Percentiles rank a stretch among this genome's conserved stretches.
Conservation (phyloP, 2,329 filamentous ascomycete species). For the Cercospora zeina region DNA sequence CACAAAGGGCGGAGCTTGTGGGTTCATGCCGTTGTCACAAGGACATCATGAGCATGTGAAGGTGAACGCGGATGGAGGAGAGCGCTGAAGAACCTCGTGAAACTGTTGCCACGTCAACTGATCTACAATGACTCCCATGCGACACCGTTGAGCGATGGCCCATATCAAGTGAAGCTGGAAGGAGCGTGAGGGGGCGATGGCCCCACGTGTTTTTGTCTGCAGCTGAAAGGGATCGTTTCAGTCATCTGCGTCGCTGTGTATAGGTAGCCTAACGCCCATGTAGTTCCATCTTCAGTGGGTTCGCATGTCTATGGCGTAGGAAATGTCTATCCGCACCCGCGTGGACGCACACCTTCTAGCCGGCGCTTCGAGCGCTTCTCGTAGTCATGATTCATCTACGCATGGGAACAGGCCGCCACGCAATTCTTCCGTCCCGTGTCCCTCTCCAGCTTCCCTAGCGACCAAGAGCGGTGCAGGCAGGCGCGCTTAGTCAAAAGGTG, state of each 20-base stretch:
- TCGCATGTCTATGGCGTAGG: slow-evolving; percentile 8
- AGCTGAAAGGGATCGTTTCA: too few species aligned
- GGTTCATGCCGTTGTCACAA: slow-evolving; percentile 2
- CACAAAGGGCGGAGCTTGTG: neutral
- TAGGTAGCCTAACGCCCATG: neutral
- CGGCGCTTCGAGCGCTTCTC: neutral
- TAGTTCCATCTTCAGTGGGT: neutral
- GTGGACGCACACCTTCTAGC: neutral
- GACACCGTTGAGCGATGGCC: neutral
- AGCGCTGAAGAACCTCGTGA: slow-evolving; percentile 1
- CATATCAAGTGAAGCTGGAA: neutral
- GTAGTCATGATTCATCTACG: slow-evolving; percentile 7
- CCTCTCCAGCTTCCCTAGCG: neutral
- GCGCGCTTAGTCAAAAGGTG: slow-evolving; percentile 56
- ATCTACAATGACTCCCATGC: neutral
- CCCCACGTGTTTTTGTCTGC: too few species aligned
- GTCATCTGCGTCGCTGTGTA: too few species aligned
- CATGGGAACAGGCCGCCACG: neutral
- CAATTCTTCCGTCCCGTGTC: neutral
- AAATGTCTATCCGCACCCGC: neutral
- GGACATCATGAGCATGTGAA: neutral
- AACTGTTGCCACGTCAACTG: slow-evolving; percentile 6
- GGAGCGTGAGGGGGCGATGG: neutral
- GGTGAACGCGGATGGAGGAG: neutral
- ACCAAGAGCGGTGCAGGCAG: neutral